phyloP scores from a whole-genome alignment of 306 rosid genomes.

The Crataegus laevigata region DNA sequence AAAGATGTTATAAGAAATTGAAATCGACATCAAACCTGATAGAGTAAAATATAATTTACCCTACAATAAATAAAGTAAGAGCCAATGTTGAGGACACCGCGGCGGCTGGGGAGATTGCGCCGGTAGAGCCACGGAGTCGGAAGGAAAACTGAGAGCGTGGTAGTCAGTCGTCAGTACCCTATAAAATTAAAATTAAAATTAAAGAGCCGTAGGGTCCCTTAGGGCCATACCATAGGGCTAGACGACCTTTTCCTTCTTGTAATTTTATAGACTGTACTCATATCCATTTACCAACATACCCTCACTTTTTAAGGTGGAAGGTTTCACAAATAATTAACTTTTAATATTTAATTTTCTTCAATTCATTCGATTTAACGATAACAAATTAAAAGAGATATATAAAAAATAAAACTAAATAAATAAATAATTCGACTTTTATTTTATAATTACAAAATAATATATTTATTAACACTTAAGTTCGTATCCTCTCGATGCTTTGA shows the following conservation, averaged over 20 bases:
- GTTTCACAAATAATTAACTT: no score
- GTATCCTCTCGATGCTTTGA: background rate
- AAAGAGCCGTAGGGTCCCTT: slow-evolving; percentile 10
- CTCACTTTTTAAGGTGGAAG: background rate
- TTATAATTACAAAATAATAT: no score
- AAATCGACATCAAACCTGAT: no score
- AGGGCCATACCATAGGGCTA: background rate
- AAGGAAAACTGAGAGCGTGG: background rate
- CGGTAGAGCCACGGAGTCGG: background rate
- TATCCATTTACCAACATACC: background rate
- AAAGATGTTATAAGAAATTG: no score
- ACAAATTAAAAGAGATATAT: no score
- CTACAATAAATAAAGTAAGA: background rate
- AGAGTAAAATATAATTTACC: no score
- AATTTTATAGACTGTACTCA: background rate
- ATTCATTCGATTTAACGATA: no score
- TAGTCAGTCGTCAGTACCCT: background rate
- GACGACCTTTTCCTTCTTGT: background rate
- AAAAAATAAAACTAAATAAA: rapidly evolving
- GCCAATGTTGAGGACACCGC: background rate
- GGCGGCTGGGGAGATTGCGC: background rate
- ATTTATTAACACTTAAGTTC: no score
- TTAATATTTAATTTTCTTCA: no score
- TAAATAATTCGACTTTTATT: no score
- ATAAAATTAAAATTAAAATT: background rate